Conservation (phyloP, 495 filamentous ascomycete genomes). For the Lasiosphaeris hirsuta region DNA sequence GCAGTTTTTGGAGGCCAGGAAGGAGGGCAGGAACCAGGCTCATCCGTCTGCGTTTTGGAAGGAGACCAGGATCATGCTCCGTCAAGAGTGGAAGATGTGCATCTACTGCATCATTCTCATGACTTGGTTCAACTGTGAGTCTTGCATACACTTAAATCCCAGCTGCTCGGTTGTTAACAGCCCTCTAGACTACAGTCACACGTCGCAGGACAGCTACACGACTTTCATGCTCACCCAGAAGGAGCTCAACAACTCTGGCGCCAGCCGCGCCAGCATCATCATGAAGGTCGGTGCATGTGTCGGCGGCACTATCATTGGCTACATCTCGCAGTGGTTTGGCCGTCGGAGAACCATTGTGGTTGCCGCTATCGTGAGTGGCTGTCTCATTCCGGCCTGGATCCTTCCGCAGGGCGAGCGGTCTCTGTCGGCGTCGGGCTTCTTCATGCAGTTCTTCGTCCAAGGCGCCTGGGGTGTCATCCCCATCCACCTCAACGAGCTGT, state of each 20-base stretch:
- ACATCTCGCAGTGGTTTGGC: conserved; percentile 67
- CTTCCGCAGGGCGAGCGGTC: conserved; percentile 54
- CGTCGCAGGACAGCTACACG: conserved; percentile 71
- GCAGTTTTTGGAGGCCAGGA: conserved; percentile 65
- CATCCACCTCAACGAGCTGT: conserved; percentile 75
- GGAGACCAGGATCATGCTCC: conserved; percentile 60
- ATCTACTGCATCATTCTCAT: conserved; percentile 69
- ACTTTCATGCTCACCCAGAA: conserved; percentile 71
- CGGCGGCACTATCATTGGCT: conserved; percentile 69
- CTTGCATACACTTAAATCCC: neutral
- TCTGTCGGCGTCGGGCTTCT: conserved; percentile 66
- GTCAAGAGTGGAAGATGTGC: conserved; percentile 66
- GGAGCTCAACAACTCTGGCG: conserved; percentile 54
- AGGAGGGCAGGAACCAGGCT: conserved; percentile 45
- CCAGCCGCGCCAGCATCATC: conserved; percentile 67
- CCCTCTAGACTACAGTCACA: conserved; percentile 57
- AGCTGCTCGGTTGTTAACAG: neutral
- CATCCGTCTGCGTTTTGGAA: conserved; percentile 54
- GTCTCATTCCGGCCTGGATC: conserved; percentile 70
- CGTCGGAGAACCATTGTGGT: conserved; percentile 64
- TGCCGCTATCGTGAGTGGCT: conserved; percentile 52
- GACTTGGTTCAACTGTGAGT: conserved; percentile 57
- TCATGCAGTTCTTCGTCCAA: conserved; percentile 76
- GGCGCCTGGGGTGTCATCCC: conserved; percentile 77
- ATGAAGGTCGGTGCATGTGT: conserved; percentile 73